Base-by-base conservation (phyloP, 768 basidiomycete species). In the Boletales sp. region DNA sequence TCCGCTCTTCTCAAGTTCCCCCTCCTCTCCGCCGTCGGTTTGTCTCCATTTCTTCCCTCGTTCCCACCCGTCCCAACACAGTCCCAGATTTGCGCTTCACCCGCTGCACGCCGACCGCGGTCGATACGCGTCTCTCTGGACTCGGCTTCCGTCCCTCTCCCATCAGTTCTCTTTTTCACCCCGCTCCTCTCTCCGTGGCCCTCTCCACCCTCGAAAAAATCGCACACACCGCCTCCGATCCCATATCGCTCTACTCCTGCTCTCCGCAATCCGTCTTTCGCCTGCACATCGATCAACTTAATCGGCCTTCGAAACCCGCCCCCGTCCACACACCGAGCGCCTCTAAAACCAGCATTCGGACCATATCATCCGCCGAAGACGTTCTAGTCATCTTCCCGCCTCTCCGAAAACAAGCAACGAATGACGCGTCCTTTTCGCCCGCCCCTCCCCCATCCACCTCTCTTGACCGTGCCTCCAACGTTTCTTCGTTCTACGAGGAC, bases 21-120 rank as follows among this genome's bases (percentile, higher is more conserved):
- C 17, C 72, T 87, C 33, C 77, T 88, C 25, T 77, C 77, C 25
- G 78, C 78, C 17, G 54, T 88, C 55, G 86, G 85, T 84, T 45
- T 30, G 79, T 76, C 21, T 12, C 18, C 14, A 19, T 38, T 17
- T 18, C 14, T 34, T 46, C 32, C 14, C 41, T 37, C 32, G 41
- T 41, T 46, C 25, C 41, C 28, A 39, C 25, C 41, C 28, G 47
- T 49, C 28, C 50, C 44, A 44, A 43, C 44, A 18, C 25, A 32
- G 35, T 37, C 21, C 28, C 48, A 82, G 81, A 82, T 63, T 65
- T 81, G 25, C 73, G 78, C 50, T 76, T 72, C 53, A 82, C 81
- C 5, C 54, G 57, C 14, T 82, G 81, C 57, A 63, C 54, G 38
- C 57, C 48, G 54, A 42, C 51, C 44, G 66, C 46, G 5, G 46